Conservation (phyloP, 805 yeast genomes). For the Clavispora carvajalis region DNA sequence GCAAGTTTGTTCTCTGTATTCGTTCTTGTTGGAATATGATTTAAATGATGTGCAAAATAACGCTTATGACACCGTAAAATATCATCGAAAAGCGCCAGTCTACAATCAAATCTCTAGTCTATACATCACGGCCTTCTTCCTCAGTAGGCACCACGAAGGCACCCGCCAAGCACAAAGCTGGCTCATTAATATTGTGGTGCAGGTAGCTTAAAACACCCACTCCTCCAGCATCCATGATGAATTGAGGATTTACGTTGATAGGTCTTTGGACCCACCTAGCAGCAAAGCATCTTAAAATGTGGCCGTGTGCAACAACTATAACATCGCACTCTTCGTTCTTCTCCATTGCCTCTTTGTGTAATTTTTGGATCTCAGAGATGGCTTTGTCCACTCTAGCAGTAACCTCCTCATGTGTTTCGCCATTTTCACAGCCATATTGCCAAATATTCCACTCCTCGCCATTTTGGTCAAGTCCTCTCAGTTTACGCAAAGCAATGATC, state of each 20-base stretch:
- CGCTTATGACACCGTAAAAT: too few species aligned
- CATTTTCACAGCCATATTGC: slow-evolving; percentile 90
- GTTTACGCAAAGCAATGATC: slow-evolving; percentile 54
- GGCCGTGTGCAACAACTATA: slow-evolving; percentile 88
- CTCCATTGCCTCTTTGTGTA: slow-evolving; percentile 53
- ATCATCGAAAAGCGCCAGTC: too few species aligned
- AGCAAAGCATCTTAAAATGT: slow-evolving; percentile 82
- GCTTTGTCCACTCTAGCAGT: slow-evolving; percentile 66
- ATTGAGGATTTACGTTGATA: slow-evolving; percentile 65
- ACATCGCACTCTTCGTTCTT: slow-evolving; percentile 60
- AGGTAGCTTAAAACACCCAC: slow-evolving; percentile 89
- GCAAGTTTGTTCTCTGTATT: too few species aligned
- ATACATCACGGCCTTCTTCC: slow-evolving; percentile 37
- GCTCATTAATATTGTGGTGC: slow-evolving; percentile 79
- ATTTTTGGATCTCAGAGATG: slow-evolving; percentile 55
- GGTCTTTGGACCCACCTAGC: slow-evolving; percentile 75
- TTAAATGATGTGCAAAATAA: too few species aligned
- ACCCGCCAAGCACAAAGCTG: slow-evolving; percentile 80
- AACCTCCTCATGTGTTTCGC: slow-evolving; percentile 67
- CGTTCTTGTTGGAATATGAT: too few species aligned
- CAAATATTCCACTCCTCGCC: slow-evolving; percentile 70
- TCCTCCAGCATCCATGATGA: slow-evolving; percentile 91
- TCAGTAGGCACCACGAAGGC: slow-evolving; percentile 72
- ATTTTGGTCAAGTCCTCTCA: slow-evolving; percentile 48
- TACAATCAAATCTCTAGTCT: too few species aligned